Conservation (phyloP, 805 yeast species). For the Ogataea paraovalis region DNA sequence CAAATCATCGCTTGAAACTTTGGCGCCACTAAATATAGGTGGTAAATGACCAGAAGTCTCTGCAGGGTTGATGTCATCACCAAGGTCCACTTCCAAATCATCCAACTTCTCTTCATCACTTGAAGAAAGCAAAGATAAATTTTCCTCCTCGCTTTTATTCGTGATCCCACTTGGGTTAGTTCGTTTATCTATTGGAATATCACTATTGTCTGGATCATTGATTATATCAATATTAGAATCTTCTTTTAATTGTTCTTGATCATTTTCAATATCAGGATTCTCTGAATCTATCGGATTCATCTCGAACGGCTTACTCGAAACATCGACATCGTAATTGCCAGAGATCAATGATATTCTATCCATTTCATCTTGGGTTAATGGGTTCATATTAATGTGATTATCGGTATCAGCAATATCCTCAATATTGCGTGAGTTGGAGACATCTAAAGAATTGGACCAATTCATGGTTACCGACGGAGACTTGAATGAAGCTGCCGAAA, state of each 20-base stretch:
- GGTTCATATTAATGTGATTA: not conserved
- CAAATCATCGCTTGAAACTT: constrained; percentile 1
- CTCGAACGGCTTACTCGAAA: not conserved
- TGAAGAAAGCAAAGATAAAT: not conserved
- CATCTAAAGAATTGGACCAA: constrained; percentile 34
- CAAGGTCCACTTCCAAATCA: constrained; percentile 6
- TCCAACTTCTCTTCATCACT: constrained; percentile 4
- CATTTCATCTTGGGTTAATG: constrained; percentile 15
- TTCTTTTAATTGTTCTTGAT: not conserved
- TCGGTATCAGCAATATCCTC: constrained; percentile 12
- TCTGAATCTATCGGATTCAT: not conserved
- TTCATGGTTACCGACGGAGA: constrained; percentile 34
- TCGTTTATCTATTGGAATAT: no score
- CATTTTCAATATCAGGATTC: not conserved
- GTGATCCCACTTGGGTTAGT: no score
- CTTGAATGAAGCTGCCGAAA: constrained; percentile 26
- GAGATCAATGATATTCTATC: constrained; percentile 14
- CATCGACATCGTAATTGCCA: not conserved
- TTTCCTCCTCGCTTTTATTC: not conserved
- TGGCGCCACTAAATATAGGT: not conserved
- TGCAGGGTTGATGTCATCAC: not conserved
- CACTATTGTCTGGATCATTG: no score
- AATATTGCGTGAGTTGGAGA: constrained; percentile 16
- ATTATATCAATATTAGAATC: not conserved
- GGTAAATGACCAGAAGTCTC: not conserved